Evolutionary conservation across 768 basidiomycete genomes (phyloP).

Genomic region (Termitomyces sp.): DNA sequence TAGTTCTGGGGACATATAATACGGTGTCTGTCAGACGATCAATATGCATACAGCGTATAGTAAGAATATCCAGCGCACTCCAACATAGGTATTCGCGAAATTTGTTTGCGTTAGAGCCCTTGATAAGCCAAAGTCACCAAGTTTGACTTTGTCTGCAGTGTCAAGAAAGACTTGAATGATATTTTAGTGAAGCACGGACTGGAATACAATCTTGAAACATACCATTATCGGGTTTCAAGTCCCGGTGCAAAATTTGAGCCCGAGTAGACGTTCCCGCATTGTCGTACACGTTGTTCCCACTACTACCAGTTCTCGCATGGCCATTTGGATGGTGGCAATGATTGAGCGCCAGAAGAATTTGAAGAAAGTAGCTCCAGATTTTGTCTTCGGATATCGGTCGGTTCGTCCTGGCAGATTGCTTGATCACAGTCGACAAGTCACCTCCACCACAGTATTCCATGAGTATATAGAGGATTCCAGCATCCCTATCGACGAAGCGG

Average conservation of each 20-base stretch:
- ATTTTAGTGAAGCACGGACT: neutral
- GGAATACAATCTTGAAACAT: slow-evolving; percentile 15
- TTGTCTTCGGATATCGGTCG: slow-evolving; percentile 85
- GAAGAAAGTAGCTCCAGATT: slow-evolving; percentile 94
- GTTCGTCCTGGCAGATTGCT: slow-evolving; percentile 61
- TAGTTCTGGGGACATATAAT: slow-evolving; percentile 99
- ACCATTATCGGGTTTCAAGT: slow-evolving; percentile 98
- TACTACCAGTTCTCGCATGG: slow-evolving; percentile 42
- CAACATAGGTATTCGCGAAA: slow-evolving; percentile 96
- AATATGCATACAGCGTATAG: neutral
- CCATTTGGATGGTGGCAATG: slow-evolving; percentile 87
- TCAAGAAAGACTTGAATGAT: slow-evolving; percentile 78
- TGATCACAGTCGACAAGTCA: slow-evolving; percentile 86
- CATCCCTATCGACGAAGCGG: slow-evolving; percentile 84
- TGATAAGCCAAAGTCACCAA: slow-evolving; percentile 95
- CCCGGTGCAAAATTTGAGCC: slow-evolving; percentile 84
- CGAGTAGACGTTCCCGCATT: slow-evolving; percentile 46
- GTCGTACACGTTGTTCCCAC: slow-evolving; percentile 21
- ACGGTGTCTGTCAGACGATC: slow-evolving; percentile 67
- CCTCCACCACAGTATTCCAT: slow-evolving; percentile 99
- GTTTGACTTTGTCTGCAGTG: slow-evolving; percentile 77
- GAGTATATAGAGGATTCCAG: slow-evolving; percentile 89
- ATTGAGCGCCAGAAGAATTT: slow-evolving; percentile 82
- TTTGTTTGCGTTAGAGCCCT: slow-evolving; percentile 85
- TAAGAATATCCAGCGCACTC: slow-evolving; percentile 47